Conservation (phyloP, 2,329 filamentous ascomycete species). For the Nakataea oryzae region DNA sequence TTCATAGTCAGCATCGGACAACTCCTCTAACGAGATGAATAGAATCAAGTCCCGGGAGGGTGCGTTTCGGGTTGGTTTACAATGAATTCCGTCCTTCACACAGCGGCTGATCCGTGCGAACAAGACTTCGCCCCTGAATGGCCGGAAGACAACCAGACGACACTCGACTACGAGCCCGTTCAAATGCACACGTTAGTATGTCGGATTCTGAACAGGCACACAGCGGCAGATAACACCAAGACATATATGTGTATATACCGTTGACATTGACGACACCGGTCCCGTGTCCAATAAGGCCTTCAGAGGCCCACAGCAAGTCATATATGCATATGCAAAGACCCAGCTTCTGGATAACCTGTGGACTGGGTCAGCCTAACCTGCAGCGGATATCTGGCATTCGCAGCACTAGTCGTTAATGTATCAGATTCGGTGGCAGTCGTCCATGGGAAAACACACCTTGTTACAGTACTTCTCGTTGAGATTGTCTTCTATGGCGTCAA, state of each 20-base stretch:
- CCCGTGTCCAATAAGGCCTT: conserved; percentile 88
- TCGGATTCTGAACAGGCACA: background rate
- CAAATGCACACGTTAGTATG: conserved; percentile 3
- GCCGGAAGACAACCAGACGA: conserved; percentile 84
- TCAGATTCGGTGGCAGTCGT: background rate
- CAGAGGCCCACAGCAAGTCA: conserved; percentile 79
- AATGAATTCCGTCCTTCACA: conserved; percentile 12
- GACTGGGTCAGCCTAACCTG: background rate
- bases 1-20: background rate
- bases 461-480: conserved; percentile 97
- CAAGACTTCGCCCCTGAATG: conserved; percentile 90
- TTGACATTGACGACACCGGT: conserved; percentile 91
- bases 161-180: conserved; percentile 61
- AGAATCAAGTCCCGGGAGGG: background rate
- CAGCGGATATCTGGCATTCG: conserved; percentile 1
- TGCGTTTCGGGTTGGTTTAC: conserved; percentile 5
- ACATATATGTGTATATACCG: conserved; percentile 36
- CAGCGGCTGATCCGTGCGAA: conserved; percentile 72
- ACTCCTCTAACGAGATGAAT: background rate
- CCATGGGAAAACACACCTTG: conserved; percentile 41
- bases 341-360: conserved; percentile 77
- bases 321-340: conserved; percentile 91
- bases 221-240: background rate
- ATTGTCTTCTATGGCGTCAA: conserved; percentile 84
- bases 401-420: background rate